Evolutionary conservation across 192 early-diverging fungal species (phyloP), one percentile per base, ranked within the genome.

Genomic region (Podila minutissima): DNA sequence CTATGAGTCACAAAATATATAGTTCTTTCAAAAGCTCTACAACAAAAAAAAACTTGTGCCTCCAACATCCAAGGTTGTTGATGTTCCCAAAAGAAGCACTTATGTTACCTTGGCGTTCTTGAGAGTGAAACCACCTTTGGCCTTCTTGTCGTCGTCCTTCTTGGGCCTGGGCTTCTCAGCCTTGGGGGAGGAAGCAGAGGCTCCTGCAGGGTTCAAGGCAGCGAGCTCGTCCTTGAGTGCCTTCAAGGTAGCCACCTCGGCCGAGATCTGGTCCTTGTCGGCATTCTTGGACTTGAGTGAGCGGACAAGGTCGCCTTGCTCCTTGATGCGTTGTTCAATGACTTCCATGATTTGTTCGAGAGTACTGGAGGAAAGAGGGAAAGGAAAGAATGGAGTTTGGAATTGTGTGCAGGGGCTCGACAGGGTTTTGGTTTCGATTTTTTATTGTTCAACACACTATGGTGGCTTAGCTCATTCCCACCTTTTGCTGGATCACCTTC

Each of bases 71-170:
- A 22, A 53, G 17, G 20, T 0, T 26, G 53, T 26, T 22, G 20
- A 24, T 55, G 8, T n/a, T 53, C 10, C n/a, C 24, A 5, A 13
- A 29, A 28, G 1, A n/a, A 26, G 24, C 5, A 2, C 7, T 10
- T 59, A 19, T 17, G 9, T n/a, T 86, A 91, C 92, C 90, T 96
- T 96, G 59, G 95, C 89, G 3, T 89, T 92, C 76, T 96, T 96
- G 13, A 96, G 86, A 15, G 84, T 84, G 59, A 94, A 89, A 33
- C 71, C 71, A 19, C 82, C 67, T 74, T 90, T 90, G 38, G 66
- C 75, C 24, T 72, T 81, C 64, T 89, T 89, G 50, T 83, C 74
- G 1, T 81, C 77, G 1, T 62, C 37, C 62, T 73, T 81, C 48
- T 82, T 78, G 53, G 59, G 20, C 66, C 78, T 78, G 53, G 59